These are phyloP conservation scores for Trebouxia sp. DNA, from an alignment of 139 green algal species.

Conservation along the genomic window DNA sequence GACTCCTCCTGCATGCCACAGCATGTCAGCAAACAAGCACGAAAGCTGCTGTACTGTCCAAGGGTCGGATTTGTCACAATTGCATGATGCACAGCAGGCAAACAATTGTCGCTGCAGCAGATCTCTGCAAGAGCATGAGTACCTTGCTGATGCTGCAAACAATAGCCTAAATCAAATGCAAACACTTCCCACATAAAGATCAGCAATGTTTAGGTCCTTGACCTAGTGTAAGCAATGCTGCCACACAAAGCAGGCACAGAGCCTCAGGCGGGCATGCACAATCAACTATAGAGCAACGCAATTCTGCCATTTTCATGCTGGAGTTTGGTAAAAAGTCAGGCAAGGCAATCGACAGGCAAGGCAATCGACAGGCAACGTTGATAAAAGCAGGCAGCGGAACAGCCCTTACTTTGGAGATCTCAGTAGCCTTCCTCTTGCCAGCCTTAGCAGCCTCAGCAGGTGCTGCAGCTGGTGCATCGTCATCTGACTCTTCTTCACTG, in stretches of 20 bases:
- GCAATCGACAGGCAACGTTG: no score
- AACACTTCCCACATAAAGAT: no score
- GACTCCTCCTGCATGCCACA: background rate
- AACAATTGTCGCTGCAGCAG: background rate
- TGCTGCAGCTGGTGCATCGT: background rate
- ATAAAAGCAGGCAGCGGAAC: background rate
- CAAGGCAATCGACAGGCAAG: no score
- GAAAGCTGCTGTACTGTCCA: background rate
- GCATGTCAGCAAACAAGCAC: background rate
- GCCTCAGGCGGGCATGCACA: no score
- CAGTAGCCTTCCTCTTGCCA: slow-evolving; percentile 17
- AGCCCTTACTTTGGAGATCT: background rate
- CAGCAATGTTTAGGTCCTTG: no score
- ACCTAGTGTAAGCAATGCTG: no score
- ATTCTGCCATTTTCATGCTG: no score
- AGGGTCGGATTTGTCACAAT: background rate
- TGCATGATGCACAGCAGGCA: background rate
- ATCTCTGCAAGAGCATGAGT: background rate
- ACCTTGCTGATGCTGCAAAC: background rate
- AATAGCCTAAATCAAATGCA: background rate
- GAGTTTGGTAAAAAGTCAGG: no score
- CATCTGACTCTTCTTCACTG: slow-evolving; percentile 12
- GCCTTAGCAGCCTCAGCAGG: background rate
- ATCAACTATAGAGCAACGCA: no score
- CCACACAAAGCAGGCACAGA: no score